phyloP scores from a whole-genome alignment of 768 basidiomycete species.

The Boletus huronensis region DNA sequence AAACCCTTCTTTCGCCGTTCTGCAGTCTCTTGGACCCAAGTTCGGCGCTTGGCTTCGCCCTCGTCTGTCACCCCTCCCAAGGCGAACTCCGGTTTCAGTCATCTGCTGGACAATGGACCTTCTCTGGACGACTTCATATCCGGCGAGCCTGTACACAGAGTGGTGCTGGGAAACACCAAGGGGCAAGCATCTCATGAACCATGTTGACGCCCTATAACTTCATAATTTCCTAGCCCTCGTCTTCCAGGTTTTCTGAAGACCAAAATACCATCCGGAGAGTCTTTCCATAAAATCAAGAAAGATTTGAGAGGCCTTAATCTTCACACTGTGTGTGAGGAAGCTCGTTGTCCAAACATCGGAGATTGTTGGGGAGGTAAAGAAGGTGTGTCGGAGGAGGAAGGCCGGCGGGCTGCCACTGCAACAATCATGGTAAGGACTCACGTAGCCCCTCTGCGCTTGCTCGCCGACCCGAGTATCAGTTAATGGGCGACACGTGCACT shows the following conservation, averaged over 20 bases:
- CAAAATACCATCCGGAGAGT: slow-evolving; percentile 82
- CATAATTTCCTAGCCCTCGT: slow-evolving; percentile 55
- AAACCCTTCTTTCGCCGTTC: slow-evolving; percentile 13
- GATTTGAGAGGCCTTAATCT: slow-evolving; percentile 88
- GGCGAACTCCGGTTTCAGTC: slow-evolving; percentile 43
- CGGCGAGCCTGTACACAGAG: slow-evolving; percentile 49
- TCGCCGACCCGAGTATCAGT: slow-evolving; percentile 40
- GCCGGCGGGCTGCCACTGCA: slow-evolving; percentile 84
- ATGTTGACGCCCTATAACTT: not conserved
- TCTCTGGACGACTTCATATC: slow-evolving; percentile 78
- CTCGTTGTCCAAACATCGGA: slow-evolving; percentile 98
- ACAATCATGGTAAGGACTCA: slow-evolving; percentile 84
- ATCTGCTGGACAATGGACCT: slow-evolving; percentile 62
- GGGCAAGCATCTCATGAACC: slow-evolving; percentile 43
- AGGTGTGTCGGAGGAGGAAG: slow-evolving; percentile 61
- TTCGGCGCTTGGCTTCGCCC: slow-evolving; percentile 47
- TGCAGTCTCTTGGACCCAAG: slow-evolving; percentile 15
- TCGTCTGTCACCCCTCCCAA: slow-evolving; percentile 30
- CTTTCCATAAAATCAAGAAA: slow-evolving; percentile 91
- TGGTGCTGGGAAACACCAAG: slow-evolving; percentile 69
- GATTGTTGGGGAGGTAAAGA: slow-evolving; percentile 96
- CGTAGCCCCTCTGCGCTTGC: not conserved
- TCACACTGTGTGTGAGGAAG: slow-evolving; percentile 98
- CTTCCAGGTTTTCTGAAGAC: slow-evolving; percentile 88
- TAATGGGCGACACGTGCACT: slow-evolving; percentile 99